Conservation (phyloP, 2,329 filamentous ascomycete genomes). For the Ophiocordyceps camponoti-rufipedis region DNA sequence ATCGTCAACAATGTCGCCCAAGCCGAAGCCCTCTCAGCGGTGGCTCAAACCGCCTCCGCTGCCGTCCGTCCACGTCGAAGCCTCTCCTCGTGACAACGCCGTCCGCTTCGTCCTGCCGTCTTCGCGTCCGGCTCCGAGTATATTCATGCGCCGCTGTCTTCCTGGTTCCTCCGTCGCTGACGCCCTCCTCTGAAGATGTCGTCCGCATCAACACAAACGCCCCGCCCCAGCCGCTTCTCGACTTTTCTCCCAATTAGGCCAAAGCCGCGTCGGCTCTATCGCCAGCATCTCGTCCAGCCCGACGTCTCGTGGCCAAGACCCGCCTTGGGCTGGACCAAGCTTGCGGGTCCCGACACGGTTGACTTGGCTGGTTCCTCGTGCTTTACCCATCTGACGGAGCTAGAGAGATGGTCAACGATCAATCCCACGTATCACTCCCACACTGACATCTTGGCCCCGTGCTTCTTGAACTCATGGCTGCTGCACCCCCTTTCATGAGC, state of each 20-base stretch:
- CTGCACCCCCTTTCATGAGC: too few relatives aligned
- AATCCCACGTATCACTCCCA: too few relatives aligned
- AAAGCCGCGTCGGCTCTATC: not conserved
- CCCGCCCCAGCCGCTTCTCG: constrained; percentile 16
- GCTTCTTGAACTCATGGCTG: too few relatives aligned
- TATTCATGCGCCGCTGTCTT: not conserved
- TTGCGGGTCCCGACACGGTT: too few relatives aligned
- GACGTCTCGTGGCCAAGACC: too few relatives aligned
- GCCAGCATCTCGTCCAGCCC: not conserved
- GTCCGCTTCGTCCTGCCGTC: constrained; percentile 12
- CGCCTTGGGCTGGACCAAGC: too few relatives aligned
- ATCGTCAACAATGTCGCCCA: not conserved
- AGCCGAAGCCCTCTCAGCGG: constrained; percentile 3
- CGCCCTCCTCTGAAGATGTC: constrained; percentile 5
- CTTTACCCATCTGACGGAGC: too few relatives aligned
- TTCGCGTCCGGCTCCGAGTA: constrained; percentile 9
- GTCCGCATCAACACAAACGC: constrained; percentile 10
- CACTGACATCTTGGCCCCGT: too few relatives aligned
- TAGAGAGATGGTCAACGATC: too few relatives aligned
- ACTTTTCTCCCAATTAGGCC: constrained; percentile 5
- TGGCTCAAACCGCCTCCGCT: constrained; percentile 9
- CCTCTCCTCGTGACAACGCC: constrained; percentile 7
- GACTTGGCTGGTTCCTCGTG: too few relatives aligned
- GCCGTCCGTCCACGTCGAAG: constrained; percentile 7
- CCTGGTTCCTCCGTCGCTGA: not conserved